Base-by-base conservation (phyloP, 352 stramenopile species). In the Hyaloperonospora brassicae region DNA sequence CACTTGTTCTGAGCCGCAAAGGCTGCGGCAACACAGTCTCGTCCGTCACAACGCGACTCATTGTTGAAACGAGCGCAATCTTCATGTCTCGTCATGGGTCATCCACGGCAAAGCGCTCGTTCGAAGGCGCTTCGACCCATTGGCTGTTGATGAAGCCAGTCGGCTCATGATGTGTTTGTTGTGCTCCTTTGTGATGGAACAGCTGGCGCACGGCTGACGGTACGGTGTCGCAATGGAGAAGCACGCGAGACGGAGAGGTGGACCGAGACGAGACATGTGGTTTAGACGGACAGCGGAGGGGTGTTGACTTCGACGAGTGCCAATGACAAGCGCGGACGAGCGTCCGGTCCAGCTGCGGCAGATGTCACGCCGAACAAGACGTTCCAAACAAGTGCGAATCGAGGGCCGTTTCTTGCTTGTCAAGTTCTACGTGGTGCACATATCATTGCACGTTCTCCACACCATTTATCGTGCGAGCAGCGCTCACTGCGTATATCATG, bases 131-230 rank as follows among this genome's bases (percentile, higher is more conserved):
- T 34, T 89, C 71, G 61, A 89, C 62, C 83, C 83, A 93, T 34
- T 83, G 68, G 57, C 83, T 80, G 58, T 84, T 72, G 58, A 93
- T 87, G 61, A 87, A 89, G 49, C 79, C 79, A 38, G 87, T 67
- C 27, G 76, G 81, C 59, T 76, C 47, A 93, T 74, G 74, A 24
- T 90, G 72, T 31, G 83, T 66, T 23, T 76, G 64, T 57, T 86
- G 84, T 47, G 50, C 46, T 47, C 88, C 67, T 43, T 86, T 69
- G 14, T 61, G 54, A 66, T 87, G 76, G 62, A 87, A 82, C 41
- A 64, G 64, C 39, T 51, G 64, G 45, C 59, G 64, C 27, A 50
- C 47, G 24, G 56, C 43, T 23, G 50, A 46, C 4, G 50, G 59
- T 51, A 61, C 50, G 36, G 63, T 48, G n/a, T 57, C 58, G 47